Conservation (phyloP, 352 stramenopile species). For the Thraustotheca clavata region DNA sequence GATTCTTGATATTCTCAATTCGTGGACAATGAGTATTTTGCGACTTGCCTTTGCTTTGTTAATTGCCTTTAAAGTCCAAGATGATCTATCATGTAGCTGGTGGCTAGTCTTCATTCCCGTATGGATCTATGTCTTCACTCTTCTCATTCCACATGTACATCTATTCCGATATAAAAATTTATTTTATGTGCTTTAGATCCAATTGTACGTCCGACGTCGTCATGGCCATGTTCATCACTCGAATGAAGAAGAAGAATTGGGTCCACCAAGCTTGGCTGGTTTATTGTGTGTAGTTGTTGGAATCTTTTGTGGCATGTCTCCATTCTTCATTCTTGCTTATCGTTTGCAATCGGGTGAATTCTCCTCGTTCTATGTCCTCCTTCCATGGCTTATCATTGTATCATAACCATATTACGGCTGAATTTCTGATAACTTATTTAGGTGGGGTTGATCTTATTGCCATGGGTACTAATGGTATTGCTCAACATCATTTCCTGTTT, state of each 20-base stretch:
- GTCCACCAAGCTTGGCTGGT: slow-evolving; percentile 40
- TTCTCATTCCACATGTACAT: slow-evolving; percentile 18
- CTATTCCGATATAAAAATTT: neutral
- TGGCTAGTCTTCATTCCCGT: slow-evolving; percentile 74
- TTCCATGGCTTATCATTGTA: slow-evolving; percentile 79
- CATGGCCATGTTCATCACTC: slow-evolving; percentile 28
- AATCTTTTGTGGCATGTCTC: slow-evolving; percentile 43
- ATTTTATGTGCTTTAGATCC: neutral
- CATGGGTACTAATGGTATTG: slow-evolving; percentile 19
- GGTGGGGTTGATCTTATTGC: slow-evolving; percentile 11
- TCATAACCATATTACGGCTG: neutral
- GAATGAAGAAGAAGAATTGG: slow-evolving; percentile 36
- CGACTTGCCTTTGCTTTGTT: slow-evolving; percentile 57
- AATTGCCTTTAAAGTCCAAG: slow-evolving; percentile 61
- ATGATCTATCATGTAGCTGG: slow-evolving; percentile 47
- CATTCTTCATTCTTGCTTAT: slow-evolving; percentile 71
- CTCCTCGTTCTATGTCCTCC: slow-evolving; percentile 69
- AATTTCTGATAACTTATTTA: neutral
- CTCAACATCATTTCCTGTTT: neutral
- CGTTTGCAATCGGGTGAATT: slow-evolving; percentile 61
- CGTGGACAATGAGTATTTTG: slow-evolving; percentile 19
- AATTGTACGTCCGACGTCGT: slow-evolving; percentile 1
- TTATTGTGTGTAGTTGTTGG: slow-evolving; percentile 20
- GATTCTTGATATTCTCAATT: slow-evolving; percentile 19
- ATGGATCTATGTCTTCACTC: slow-evolving; percentile 51